phyloP scores from a whole-genome alignment of 2,329 filamentous ascomycete genomes.

The Botryosphaeria dothidea region DNA sequence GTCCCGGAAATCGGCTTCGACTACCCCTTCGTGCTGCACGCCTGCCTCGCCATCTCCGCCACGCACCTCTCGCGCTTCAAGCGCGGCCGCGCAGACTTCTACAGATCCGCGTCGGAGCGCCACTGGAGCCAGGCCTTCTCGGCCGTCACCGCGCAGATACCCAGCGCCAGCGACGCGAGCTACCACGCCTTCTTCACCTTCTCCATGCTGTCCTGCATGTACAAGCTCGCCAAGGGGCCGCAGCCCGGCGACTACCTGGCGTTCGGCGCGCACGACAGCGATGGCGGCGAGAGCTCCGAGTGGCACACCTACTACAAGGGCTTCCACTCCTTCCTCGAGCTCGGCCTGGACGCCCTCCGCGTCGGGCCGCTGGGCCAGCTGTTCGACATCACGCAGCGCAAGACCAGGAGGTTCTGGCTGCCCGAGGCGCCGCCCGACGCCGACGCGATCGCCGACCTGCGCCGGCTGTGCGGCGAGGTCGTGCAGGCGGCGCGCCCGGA shows the following conservation, averaged over 20 bases:
- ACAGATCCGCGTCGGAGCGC: not conserved
- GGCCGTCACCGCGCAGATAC: not conserved
- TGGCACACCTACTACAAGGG: slow-evolving; percentile 2
- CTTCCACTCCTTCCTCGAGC: not conserved
- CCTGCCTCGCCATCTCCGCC: not conserved
- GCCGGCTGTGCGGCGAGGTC: not conserved
- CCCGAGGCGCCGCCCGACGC: not conserved
- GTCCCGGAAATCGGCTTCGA: not conserved
- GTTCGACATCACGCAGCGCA: not conserved
- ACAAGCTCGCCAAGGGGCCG: slow-evolving; percentile 21
- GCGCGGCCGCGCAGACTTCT: not conserved
- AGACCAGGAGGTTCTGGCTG: not conserved
- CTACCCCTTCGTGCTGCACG: not conserved
- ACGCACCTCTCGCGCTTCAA: slow-evolving; percentile 6
- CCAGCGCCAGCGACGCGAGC: not conserved
- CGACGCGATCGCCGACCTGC: not conserved
- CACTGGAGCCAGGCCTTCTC: not conserved
- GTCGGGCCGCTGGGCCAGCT: not conserved
- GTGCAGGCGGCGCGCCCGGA: not conserved
- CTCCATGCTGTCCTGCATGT: not conserved
- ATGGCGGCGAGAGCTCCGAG: not conserved
- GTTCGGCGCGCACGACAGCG: not conserved
- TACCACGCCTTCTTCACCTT: slow-evolving; percentile 3
- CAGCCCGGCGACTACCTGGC: slow-evolving; percentile 19
- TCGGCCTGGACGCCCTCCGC: not conserved